Percentiles rank a stretch among this genome's conserved stretches.
Conservation (phyloP, 345 rosid species). For the Salix exigua region DNA sequence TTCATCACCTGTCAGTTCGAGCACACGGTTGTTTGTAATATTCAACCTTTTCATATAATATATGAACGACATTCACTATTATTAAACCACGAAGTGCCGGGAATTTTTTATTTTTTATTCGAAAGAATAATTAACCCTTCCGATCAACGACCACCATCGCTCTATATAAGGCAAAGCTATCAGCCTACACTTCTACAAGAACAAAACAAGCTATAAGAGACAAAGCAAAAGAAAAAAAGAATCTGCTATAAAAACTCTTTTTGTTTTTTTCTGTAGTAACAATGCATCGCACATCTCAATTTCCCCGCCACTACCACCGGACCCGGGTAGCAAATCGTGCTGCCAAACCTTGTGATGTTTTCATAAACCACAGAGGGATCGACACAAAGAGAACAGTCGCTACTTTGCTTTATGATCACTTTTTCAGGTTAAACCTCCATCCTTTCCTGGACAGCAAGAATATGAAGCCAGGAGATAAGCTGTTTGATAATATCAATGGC, state of each 20-base stretch:
- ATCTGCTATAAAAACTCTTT: neutral
- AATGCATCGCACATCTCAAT: conserved; percentile 28
- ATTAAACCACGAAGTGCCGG: neutral
- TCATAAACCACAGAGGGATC: conserved; percentile 66
- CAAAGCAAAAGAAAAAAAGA: neutral
- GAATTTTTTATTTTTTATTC: too few species aligned
- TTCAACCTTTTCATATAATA: conserved; percentile 7
- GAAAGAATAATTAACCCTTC: neutral
- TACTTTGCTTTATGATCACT: conserved; percentile 58
- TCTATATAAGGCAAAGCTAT: neutral
- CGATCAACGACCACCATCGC: neutral
- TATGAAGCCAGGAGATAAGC: conserved; percentile 72
- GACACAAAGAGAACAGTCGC: conserved; percentile 62
- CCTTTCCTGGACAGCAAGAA: conserved; percentile 73
- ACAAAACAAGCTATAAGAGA: neutral
- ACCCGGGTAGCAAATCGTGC: conserved; percentile 13
- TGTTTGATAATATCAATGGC: conserved; percentile 52
- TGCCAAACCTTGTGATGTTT: conserved; percentile 42
- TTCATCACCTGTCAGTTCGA: neutral
- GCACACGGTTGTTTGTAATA: neutral
- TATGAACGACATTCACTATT: neutral
- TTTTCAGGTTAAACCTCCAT: conserved; percentile 31
- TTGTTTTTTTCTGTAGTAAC: neutral
- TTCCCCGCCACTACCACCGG: conserved; percentile 6
- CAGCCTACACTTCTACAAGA: too few species aligned